phyloP scores from a whole-genome alignment of 768 basidiomycete species.

The Russula foetens region DNA sequence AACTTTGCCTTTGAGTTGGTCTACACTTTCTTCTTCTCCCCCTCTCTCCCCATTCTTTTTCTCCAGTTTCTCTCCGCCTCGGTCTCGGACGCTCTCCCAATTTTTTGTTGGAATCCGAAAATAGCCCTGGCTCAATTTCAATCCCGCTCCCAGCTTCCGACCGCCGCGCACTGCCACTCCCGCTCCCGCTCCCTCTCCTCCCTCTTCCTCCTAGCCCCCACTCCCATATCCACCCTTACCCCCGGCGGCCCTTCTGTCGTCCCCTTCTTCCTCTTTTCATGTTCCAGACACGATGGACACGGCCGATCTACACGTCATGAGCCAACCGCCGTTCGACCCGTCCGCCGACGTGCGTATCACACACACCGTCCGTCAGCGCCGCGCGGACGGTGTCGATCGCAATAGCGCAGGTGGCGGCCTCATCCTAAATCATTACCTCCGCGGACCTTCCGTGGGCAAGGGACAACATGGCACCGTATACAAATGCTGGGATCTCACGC shows the following conservation, averaged over 20 bases:
- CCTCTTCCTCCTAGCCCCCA: not conserved
- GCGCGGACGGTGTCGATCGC: slow-evolving; percentile 31
- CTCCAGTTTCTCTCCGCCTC: no score
- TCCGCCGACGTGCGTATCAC: slow-evolving; percentile 18
- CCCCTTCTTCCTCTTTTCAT: not conserved
- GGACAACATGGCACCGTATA: slow-evolving; percentile 91
- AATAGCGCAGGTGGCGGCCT: slow-evolving; percentile 26
- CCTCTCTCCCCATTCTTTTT: not conserved
- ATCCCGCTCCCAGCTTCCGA: not conserved
- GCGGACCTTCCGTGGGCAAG: slow-evolving; percentile 67
- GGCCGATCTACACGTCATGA: slow-evolving; percentile 18
- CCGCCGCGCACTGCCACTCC: no score
- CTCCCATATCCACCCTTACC: not conserved
- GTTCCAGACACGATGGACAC: slow-evolving; percentile 16
- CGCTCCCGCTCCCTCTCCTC: no score
- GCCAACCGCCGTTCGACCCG: slow-evolving; percentile 16
- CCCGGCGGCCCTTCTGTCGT: not conserved
- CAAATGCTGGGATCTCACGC: slow-evolving; percentile 48
- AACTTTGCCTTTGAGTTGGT: no score
- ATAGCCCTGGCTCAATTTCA: not conserved
- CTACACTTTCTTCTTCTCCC: no score
- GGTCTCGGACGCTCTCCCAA: not conserved
- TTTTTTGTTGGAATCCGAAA: no score
- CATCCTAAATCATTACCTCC: slow-evolving; percentile 82
- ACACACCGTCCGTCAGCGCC: slow-evolving; percentile 24